phyloP scores from a whole-genome alignment of 495 filamentous ascomycete species.

The Penicillium pulvis region DNA sequence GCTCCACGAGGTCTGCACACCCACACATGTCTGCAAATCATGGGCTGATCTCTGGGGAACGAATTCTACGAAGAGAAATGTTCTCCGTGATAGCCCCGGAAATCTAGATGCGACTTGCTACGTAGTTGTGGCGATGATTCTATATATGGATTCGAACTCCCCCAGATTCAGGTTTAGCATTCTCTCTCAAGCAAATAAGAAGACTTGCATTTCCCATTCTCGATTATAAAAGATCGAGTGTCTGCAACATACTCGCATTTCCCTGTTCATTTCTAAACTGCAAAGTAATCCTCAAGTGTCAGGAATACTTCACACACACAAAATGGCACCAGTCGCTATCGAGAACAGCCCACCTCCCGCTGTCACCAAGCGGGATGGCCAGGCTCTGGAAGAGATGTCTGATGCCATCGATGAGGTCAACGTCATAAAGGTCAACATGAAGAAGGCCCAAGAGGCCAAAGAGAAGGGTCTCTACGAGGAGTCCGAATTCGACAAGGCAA shows the following conservation, averaged over 20 bases:
- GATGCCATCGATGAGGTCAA: slow-evolving; percentile 83
- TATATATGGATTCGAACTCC: slow-evolving; percentile 25
- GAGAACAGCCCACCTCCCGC: slow-evolving; percentile 25
- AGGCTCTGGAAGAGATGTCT: slow-evolving; percentile 76
- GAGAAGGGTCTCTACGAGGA: slow-evolving; percentile 60
- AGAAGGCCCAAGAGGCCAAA: slow-evolving; percentile 36
- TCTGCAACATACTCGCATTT: neutral
- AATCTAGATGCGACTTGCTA: slow-evolving; percentile 26
- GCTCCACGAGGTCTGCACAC: slow-evolving; percentile 16
- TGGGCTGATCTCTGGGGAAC: slow-evolving; percentile 8
- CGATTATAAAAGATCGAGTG: neutral
- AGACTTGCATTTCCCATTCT: slow-evolving; percentile 1
- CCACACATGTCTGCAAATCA: slow-evolving; percentile 24
- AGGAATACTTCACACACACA: slow-evolving; percentile 15
- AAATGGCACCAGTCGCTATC: slow-evolving; percentile 40
- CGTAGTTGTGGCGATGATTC: slow-evolving; percentile 2
- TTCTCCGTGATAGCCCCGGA: slow-evolving; percentile 19
- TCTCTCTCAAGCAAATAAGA: neutral
- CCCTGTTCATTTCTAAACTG: neutral
- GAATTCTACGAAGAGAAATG: slow-evolving; percentile 4
- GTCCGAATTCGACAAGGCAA: slow-evolving; percentile 70
- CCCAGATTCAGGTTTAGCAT: neutral
- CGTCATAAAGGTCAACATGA: slow-evolving; percentile 64
- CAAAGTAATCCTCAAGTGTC: neutral
- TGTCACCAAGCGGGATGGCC: slow-evolving; percentile 57